A percentile compares a stretch with the other conserved stretches of the same genome.
Evolutionary conservation across 495 filamentous ascomycete species (phyloP).

Genomic region (Penicillium dipodomyicola): DNA sequence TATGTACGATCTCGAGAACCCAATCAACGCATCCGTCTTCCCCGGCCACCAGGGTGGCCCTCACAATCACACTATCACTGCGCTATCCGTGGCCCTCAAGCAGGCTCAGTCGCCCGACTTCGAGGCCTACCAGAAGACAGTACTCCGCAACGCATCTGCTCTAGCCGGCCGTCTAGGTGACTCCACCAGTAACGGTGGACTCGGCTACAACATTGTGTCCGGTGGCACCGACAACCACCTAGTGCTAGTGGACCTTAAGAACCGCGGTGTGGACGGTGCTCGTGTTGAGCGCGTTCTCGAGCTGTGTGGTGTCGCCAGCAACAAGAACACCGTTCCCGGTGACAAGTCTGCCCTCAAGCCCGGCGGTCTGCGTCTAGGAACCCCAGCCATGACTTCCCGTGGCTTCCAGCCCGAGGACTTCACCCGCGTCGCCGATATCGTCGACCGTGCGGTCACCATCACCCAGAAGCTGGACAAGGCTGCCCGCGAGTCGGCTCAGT

Average conservation of each 20-base stretch:
- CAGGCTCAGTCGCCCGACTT: conserved; percentile 91
- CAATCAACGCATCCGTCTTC: conserved; percentile 96
- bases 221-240: conserved; percentile 98
- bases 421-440: conserved; percentile 82
- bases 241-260: conserved; percentile 92
- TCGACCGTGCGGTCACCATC: conserved; percentile 86
- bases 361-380: conserved; percentile 86
- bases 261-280: conserved; percentile 82
- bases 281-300: conserved; percentile 94
- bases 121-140: conserved; percentile 80
- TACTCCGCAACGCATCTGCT: conserved; percentile 85
- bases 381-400: conserved; percentile 95
- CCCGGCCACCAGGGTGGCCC: conserved; percentile 98
- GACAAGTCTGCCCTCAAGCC: conserved; percentile 91
- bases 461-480: conserved; percentile 79
- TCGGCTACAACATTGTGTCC: conserved; percentile 87
- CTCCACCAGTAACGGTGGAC: conserved; percentile 66
- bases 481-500: conserved; percentile 70
- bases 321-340: conserved; percentile 98
- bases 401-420: conserved; percentile 89
- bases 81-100: conserved; percentile 86
- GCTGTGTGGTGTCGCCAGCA: conserved; percentile 89
- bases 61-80: conserved; percentile 98
- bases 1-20: conserved; percentile 86
- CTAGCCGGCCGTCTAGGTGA: conserved; percentile 71